Evolutionary conservation across 2,329 filamentous ascomycete genomes (phyloP).

Genomic region (Ophiostoma novo-ulmi): DNA sequence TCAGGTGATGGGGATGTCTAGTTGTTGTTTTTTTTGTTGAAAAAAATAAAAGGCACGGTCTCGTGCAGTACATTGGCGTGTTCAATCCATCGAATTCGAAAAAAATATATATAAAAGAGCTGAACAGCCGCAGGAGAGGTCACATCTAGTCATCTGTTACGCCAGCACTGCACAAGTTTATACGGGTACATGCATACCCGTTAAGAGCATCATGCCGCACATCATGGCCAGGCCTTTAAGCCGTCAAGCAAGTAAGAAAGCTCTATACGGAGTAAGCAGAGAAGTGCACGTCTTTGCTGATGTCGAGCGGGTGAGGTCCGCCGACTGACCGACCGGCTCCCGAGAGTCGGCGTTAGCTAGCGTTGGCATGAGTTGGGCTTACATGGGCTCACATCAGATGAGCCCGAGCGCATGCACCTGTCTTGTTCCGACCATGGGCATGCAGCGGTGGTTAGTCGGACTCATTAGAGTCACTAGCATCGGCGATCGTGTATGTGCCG

Average conservation of each 20-base stretch:
- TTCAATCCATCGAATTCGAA: background rate
- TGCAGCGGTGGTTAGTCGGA: background rate
- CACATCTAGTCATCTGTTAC: background rate
- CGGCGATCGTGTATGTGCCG: background rate
- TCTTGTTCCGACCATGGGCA: background rate
- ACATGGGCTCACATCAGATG: background rate
- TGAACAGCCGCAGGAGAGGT: background rate
- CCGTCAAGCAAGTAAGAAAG: background rate
- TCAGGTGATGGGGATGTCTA: background rate
- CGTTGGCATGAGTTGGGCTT: background rate
- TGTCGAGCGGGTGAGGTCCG: background rate
- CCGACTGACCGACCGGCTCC: background rate
- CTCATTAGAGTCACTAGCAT: background rate
- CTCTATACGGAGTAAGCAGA: background rate
- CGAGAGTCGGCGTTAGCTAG: background rate
- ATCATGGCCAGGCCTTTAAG: background rate
- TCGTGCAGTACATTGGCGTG: background rate
- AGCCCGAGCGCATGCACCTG: background rate
- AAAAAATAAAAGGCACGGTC: background rate
- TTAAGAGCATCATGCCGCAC: background rate
- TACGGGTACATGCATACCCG: background rate
- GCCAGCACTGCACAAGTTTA: background rate
- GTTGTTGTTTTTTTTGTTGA: background rate
- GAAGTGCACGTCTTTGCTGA: background rate
- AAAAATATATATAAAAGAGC: background rate